phyloP scores from a whole-genome alignment of 768 basidiomycete species.

The Psilocybe sp. region DNA sequence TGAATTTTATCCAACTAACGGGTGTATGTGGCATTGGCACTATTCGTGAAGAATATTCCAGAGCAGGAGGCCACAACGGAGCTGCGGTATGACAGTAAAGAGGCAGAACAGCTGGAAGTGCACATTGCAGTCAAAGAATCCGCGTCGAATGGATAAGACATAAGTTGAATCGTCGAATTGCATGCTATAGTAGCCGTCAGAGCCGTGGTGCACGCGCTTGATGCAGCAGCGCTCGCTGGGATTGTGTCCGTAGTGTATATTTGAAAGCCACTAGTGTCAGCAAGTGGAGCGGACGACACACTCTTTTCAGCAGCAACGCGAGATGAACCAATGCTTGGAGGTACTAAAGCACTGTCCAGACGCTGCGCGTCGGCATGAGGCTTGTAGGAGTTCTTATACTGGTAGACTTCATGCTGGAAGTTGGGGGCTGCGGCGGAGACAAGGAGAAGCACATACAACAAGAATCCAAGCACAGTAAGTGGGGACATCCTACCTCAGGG shows the following conservation, averaged over 20 bases:
- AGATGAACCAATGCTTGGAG: too few species aligned
- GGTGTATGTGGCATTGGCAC: constrained; percentile 16
- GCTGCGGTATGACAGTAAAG: constrained; percentile 17
- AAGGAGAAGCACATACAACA: too few species aligned
- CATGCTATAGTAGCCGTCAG: constrained; percentile 8
- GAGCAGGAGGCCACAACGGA: constrained; percentile 18
- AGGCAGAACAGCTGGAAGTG: constrained; percentile 14
- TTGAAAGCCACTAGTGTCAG: too few species aligned
- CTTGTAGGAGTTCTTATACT: too few species aligned
- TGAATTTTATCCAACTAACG: neutral
- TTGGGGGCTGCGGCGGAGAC: too few species aligned
- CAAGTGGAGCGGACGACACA: too few species aligned
- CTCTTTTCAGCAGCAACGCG: too few species aligned
- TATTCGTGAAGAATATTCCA: constrained; percentile 11
- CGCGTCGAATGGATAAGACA: constrained; percentile 9
- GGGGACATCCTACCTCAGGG: too few species aligned
- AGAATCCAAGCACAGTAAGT: too few species aligned
- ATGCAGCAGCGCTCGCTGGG: constrained; percentile 7
- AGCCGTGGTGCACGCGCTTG: constrained; percentile 8
- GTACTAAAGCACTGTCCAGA: too few species aligned
- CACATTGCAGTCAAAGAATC: constrained; percentile 13
- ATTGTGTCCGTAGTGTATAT: constrained; percentile 9
- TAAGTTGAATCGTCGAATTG: constrained; percentile 11
- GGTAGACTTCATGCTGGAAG: too few species aligned
- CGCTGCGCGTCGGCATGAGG: too few species aligned